phyloP scores from a whole-genome alignment of 768 basidiomycete genomes.

The Psilocybe sp. region DNA sequence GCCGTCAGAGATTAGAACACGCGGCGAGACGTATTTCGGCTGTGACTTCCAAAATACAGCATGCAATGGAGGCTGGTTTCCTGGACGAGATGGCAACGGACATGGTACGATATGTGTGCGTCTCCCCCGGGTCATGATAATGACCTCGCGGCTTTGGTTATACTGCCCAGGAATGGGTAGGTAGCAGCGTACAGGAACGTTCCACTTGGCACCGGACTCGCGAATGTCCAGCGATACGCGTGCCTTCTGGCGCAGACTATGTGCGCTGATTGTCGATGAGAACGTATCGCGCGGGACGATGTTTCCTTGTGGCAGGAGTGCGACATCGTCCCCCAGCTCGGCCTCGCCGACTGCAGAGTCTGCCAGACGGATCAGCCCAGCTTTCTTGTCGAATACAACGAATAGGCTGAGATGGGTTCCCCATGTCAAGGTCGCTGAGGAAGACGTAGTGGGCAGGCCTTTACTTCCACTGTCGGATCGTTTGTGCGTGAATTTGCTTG shows the following conservation, averaged over 20 bases:
- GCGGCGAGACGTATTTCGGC: slow-evolving; percentile 52
- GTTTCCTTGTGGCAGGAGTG: slow-evolving; percentile 23
- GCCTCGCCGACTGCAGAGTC: slow-evolving; percentile 83
- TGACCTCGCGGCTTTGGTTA: slow-evolving; percentile 40
- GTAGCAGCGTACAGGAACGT: slow-evolving; percentile 45
- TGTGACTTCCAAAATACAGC: slow-evolving; percentile 55
- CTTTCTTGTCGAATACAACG: slow-evolving; percentile 85
- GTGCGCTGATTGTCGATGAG: slow-evolving; percentile 19
- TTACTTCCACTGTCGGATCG: slow-evolving; percentile 40
- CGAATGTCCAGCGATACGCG: slow-evolving; percentile 34
- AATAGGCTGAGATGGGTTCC: slow-evolving; percentile 78
- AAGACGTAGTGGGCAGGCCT: slow-evolving; percentile 23
- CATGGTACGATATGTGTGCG: slow-evolving; percentile 65
- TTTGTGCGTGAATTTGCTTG: slow-evolving; percentile 32
- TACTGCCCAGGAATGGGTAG: slow-evolving; percentile 36
- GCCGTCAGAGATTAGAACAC: slow-evolving; percentile 35
- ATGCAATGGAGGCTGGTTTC: slow-evolving; percentile 47
- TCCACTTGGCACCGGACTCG: slow-evolving; percentile 38
- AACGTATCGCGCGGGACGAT: slow-evolving; percentile 27
- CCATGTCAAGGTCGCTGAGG: slow-evolving; percentile 41
- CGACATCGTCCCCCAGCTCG: slow-evolving; percentile 50
- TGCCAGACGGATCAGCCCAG: slow-evolving; percentile 74
- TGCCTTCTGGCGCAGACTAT: slow-evolving; percentile 24
- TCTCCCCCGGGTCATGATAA: slow-evolving; percentile 68
- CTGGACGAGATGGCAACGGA: slow-evolving; percentile 58